A percentile compares a stretch with the other conserved stretches of the same genome.
Conservation (phyloP, 31 red algal species). For the Endocladia muricata region DNA sequence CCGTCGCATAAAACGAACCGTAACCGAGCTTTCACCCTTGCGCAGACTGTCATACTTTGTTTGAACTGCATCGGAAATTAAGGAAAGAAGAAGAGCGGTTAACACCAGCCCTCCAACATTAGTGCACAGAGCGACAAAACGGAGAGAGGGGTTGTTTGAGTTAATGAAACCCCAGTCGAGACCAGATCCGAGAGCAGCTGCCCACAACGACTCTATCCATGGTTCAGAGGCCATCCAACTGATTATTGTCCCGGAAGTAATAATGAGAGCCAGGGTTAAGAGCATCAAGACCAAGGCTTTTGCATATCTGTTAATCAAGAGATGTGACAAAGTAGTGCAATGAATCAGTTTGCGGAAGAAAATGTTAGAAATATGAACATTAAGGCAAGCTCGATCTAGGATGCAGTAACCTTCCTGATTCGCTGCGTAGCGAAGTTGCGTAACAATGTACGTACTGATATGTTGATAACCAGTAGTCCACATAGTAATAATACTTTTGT, state of each 20-base stretch:
- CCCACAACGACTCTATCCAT: conserved; percentile 68
- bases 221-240: conserved; percentile 73
- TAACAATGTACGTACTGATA: conserved; percentile 38
- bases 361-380: too few relatives aligned
- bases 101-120: conserved; percentile 66
- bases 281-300: conserved; percentile 55
- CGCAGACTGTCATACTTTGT: conserved; percentile 72
- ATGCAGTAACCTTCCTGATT: too few relatives aligned
- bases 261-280: conserved; percentile 46
- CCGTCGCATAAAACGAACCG: conserved; percentile 27
- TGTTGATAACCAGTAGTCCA: conserved; percentile 76
- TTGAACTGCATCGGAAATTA: conserved; percentile 72
- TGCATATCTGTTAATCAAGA: conserved; percentile 23
- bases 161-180: conserved; percentile 74
- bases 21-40: conserved; percentile 70
- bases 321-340: not conserved
- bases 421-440: too few relatives aligned
- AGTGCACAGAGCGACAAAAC: conserved; percentile 54
- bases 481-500: conserved; percentile 58
- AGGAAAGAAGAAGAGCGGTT: conserved; percentile 61
- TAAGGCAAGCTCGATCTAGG: too few relatives aligned
- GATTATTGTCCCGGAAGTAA: conserved; percentile 56
- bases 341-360: not conserved
- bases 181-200: conserved; percentile 64
- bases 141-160: conserved; percentile 47